phyloP scores from a whole-genome alignment of 2,329 filamentous ascomycete species.

The Claviceps pusilla region DNA sequence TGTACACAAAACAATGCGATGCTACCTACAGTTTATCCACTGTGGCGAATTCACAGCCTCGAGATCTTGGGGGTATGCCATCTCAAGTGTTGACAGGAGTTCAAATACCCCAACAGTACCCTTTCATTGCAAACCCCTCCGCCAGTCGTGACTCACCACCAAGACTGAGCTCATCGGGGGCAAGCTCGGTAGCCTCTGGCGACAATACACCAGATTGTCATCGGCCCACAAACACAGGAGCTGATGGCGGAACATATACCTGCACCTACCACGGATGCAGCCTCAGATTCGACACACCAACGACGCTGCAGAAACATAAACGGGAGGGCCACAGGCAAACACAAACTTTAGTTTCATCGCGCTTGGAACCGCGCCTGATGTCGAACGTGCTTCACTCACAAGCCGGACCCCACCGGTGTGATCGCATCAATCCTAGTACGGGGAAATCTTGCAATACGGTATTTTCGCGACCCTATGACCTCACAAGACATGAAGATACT shows the following conservation, averaged over 20 bases:
- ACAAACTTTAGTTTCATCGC: slow-evolving; percentile 25
- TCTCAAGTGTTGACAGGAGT: slow-evolving; percentile 24
- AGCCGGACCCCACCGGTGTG: slow-evolving; percentile 83
- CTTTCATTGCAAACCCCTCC: slow-evolving; percentile 27
- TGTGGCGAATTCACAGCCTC: neutral
- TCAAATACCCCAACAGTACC: slow-evolving; percentile 35
- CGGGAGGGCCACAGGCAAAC: slow-evolving; percentile 76
- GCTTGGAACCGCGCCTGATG: slow-evolving; percentile 24
- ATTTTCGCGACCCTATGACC: slow-evolving; percentile 89
- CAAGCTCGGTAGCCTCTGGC: slow-evolving; percentile 26
- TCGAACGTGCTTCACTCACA: slow-evolving; percentile 62
- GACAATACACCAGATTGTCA: slow-evolving; percentile 21
- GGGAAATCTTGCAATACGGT: slow-evolving; percentile 88
- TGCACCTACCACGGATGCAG: slow-evolving; percentile 91
- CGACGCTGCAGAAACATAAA: slow-evolving; percentile 86
- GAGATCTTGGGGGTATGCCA: slow-evolving; percentile 11
- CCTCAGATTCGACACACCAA: slow-evolving; percentile 73
- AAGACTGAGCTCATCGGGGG: slow-evolving; percentile 29
- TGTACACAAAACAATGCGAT: slow-evolving; percentile 9
- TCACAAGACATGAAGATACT: slow-evolving; percentile 91
- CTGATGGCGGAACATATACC: slow-evolving; percentile 81
- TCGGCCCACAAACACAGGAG: slow-evolving; percentile 47
- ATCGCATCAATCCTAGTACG: slow-evolving; percentile 85
- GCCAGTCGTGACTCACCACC: slow-evolving; percentile 21
- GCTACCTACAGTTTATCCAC: slow-evolving; percentile 8